Base-by-base conservation (phyloP, 768 basidiomycete species). In the Agrocybe chaxingu region DNA sequence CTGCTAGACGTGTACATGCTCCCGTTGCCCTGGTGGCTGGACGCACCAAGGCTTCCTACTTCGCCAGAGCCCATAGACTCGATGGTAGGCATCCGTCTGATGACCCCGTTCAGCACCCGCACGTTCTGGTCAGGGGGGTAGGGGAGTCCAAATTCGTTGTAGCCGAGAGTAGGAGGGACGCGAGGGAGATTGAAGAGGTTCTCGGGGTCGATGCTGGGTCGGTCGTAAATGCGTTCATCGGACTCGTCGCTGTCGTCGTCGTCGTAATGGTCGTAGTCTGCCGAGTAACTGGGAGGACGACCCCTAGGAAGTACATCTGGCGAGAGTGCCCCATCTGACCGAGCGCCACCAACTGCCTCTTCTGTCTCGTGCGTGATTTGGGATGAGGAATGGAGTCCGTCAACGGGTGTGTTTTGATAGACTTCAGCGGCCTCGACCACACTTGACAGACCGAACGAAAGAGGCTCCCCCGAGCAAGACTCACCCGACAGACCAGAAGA, bases 81-180 rank as follows among this genome's bases (percentile, higher is more conserved):
- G 53, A 90, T 90, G 29, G 89, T 90, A 13, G 87, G 83, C 88
- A 91, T 89, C 35, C 89, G 84, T 45, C 78, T 74, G 39, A 90
- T 75, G 57, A 73, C 79, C 18, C 77, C 73, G 47, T 87, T 85
- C 48, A 91, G 69, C 43, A 90, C 74, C 5, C 75, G 75, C 30
- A 89, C 70, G 47, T 77, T 73, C 50, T 77, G 74, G 35, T 79
- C 79, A 16, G 74, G 70, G 13, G 70, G 70, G 57, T 75, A 75
- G 3, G 74, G 74, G 19, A 67, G 63, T 2, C 74, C 76, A 42
- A 76, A 77, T 54, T 79, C 78, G 59, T 79, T 74, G 54, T 75
- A 76, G 0, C 71, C 72, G 34, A 76, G 59, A 9, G 64, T 52
- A 6, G 62, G 63, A 9, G 69, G 62, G 6, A 64, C 35, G 0